Evolutionary conservation across 345 rosid species (phyloP).

Genomic region (Sisymbrium irio): DNA sequence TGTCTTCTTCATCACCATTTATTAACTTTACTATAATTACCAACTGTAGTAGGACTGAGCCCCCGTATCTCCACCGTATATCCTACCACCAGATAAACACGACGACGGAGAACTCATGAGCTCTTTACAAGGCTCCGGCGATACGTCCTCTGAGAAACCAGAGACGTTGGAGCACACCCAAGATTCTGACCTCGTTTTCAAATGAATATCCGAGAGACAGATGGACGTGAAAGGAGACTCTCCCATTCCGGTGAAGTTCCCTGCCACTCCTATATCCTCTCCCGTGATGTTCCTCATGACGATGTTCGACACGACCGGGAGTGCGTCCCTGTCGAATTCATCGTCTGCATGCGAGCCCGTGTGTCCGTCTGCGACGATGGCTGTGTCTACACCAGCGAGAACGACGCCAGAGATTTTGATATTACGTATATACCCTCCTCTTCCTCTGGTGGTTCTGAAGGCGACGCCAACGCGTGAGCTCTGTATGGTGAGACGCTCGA

Average conservation of each 20-base stretch:
- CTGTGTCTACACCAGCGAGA: conserved; percentile 40
- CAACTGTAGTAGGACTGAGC: conserved; percentile 22
- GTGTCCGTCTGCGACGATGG: conserved; percentile 59
- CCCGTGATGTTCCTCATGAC: conserved; percentile 57
- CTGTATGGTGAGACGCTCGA: conserved; percentile 46
- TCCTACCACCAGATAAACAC: background rate
- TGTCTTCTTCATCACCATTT: conserved; percentile 4
- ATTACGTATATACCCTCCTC: conserved; percentile 78
- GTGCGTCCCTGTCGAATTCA: conserved; percentile 62
- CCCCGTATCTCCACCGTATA: conserved; percentile 15
- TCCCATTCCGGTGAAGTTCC: conserved; percentile 67
- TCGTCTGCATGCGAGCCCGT: conserved; percentile 82
- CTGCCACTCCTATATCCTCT: conserved; percentile 51
- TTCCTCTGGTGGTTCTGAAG: conserved; percentile 69
- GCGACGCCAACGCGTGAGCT: conserved; percentile 61
- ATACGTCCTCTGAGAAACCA: conserved; percentile 71
- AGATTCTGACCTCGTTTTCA: conserved; percentile 39
- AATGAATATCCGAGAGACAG: conserved; percentile 55
- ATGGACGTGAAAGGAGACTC: conserved; percentile 75
- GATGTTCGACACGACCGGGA: conserved; percentile 51
- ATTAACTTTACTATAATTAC: conserved; percentile 7
- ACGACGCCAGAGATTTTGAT: conserved; percentile 51
- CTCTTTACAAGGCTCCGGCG: conserved; percentile 65
- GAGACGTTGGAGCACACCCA: conserved; percentile 75
- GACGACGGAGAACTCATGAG: conserved; percentile 38